Evolutionary conservation across 2,329 filamentous ascomycete species (phyloP).

Genomic region (Colletotrichum orbiculare): DNA sequence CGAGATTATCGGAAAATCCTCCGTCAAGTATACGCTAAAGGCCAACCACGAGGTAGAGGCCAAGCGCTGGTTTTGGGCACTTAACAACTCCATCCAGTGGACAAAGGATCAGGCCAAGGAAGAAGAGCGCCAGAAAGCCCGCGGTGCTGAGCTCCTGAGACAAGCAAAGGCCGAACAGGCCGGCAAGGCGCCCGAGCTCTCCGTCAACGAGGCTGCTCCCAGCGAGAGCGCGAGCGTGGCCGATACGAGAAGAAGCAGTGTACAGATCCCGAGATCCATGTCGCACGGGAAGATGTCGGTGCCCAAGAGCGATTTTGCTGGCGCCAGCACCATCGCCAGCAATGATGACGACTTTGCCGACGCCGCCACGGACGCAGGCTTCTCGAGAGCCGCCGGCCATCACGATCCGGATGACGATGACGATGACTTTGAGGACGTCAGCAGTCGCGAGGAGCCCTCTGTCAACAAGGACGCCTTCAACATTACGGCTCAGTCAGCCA

Average conservation of each 20-base stretch:
- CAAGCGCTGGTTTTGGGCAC: slow-evolving; percentile 98
- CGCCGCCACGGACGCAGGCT: slow-evolving; percentile 56
- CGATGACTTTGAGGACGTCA: slow-evolving; percentile 80
- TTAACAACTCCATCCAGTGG: slow-evolving; percentile 99
- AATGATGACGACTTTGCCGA: slow-evolving; percentile 65
- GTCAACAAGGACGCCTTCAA: slow-evolving; percentile 93
- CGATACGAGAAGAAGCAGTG: slow-evolving; percentile 56
- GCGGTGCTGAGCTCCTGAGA: slow-evolving; percentile 78
- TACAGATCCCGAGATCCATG: slow-evolving; percentile 56
- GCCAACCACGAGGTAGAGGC: slow-evolving; percentile 98
- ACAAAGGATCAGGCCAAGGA: slow-evolving; percentile 96
- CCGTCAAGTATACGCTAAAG: slow-evolving; percentile 97
- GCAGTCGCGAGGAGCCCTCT: slow-evolving; percentile 77
- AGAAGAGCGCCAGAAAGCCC: slow-evolving; percentile 81
- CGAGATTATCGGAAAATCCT: slow-evolving; percentile 97
- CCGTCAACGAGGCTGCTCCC: slow-evolving; percentile 54
- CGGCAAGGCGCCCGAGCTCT: slow-evolving; percentile 57
- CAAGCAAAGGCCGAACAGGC: slow-evolving; percentile 84
- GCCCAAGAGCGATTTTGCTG: slow-evolving; percentile 48
- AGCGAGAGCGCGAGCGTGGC: slow-evolving; percentile 65
- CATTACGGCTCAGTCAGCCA: slow-evolving; percentile 95
- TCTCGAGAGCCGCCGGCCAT: slow-evolving; percentile 47
- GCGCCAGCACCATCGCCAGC: slow-evolving; percentile 60
- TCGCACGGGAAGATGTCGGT: slow-evolving; percentile 47
- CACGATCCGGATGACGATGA: slow-evolving; percentile 76